Conservation (phyloP, 257 asterid genomes). For the Prunella vulgaris region DNA sequence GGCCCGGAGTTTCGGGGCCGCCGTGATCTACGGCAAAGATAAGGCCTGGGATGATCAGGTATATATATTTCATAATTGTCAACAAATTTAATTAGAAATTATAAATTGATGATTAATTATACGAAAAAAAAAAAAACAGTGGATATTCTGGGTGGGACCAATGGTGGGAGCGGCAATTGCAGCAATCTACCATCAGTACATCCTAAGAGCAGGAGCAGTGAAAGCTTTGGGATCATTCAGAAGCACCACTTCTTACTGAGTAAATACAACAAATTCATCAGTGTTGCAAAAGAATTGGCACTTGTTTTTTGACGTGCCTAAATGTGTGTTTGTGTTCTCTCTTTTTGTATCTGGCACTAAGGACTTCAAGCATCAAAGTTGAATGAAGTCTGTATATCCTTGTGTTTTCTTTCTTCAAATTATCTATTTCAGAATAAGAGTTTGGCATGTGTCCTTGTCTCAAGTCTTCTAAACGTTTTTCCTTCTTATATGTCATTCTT, state of each 20-base stretch:
- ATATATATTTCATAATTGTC: not conserved
- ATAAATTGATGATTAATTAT: not conserved
- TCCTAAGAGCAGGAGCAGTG: constrained; percentile 68
- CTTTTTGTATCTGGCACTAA: not conserved
- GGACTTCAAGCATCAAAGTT: not conserved
- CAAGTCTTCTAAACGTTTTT: too few species aligned
- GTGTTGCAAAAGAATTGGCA: constrained; percentile 11
- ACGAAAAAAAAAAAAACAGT: constrained; percentile 23
- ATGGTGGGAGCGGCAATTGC: constrained; percentile 80
- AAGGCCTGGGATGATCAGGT: constrained; percentile 74
- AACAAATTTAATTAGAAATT: not conserved
- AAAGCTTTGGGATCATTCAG: constrained; percentile 78
- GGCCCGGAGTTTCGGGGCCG: constrained; percentile 72
- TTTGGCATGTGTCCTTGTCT: too few species aligned
- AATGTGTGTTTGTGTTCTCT: not conserved
- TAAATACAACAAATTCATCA: not conserved
- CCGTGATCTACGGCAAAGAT: constrained; percentile 55
- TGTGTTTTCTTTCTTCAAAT: too few species aligned
- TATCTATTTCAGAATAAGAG: too few species aligned
- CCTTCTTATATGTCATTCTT: too few species aligned
- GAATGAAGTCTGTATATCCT: not conserved
- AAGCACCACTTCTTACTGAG: constrained; percentile 36
- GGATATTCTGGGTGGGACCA: constrained; percentile 94
- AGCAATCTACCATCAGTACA: constrained; percentile 62
- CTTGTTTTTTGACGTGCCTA: constrained; percentile 23